A percentile compares a stretch with the other conserved stretches of the same genome.
Evolutionary conservation across 106 monocot genomes (phyloP).

Genomic region (Dioscorea zingiberensis): DNA sequence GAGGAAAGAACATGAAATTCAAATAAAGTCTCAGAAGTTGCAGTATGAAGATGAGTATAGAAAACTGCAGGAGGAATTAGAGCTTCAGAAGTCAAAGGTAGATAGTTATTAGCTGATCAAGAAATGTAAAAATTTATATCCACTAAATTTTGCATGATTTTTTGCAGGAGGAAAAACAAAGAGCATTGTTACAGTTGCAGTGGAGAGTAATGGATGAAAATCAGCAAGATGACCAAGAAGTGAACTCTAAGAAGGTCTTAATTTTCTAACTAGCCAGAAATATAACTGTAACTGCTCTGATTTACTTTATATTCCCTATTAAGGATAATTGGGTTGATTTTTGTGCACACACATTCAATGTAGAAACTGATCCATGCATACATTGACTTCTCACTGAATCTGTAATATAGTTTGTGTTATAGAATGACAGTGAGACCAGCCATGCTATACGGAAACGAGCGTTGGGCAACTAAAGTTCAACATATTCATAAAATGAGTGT

Average conservation of each 20-base stretch:
- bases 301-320: background rate
- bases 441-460: no score
- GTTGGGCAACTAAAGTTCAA: no score
- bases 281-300: background rate
- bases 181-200: constrained; percentile 77
- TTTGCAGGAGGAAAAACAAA: constrained; percentile 85
- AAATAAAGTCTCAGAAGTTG: constrained; percentile 64
- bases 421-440: no score
- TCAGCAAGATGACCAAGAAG: constrained; percentile 85
- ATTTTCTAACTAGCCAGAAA: background rate
- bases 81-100: constrained; percentile 84
- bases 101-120: no score
- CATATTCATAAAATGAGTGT: no score
- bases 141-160: constrained; percentile 7
- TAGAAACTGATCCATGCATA: no score
- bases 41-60: constrained; percentile 73
- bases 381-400: no score
- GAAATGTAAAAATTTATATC: no score
- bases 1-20: constrained; percentile 95
- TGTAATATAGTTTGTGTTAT: no score
- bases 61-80: constrained; percentile 79
- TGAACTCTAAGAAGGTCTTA: constrained; percentile 78
- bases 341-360: no score
- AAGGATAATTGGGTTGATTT: background rate
- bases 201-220: constrained; percentile 97